Evolutionary conservation across 768 basidiomycete genomes (phyloP), one percentile per base, ranked within the genome.

Genomic region (Suillus variegatus): DNA sequence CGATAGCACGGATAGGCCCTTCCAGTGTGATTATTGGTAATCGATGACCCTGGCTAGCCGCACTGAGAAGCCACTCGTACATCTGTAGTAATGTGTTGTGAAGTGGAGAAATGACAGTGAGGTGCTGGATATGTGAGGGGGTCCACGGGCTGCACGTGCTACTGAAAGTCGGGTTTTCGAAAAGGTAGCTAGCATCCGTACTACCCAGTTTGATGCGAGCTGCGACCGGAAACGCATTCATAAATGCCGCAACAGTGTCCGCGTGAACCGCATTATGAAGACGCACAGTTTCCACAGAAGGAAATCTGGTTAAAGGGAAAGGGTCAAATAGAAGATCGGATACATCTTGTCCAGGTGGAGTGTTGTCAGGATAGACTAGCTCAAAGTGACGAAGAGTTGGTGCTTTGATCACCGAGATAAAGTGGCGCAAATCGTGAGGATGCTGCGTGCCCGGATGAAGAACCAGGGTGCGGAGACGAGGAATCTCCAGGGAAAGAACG

Each of bases 391-490:
- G 36, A 36, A 60, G 47, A 43, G 61, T 38, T 41, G 60, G 47
- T 22, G 61, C 60, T 62, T 55, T 63, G 61, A 62, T 66, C 63
- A 61, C 25, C 41, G 58, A 58, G 65, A 68, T 65, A 66, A 28
- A 52, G 51, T 38, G 47, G 52, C 67, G 56, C 46, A 64, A 60
- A 43, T 56, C 62, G 22, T 36, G n/a, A 56, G 41, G 36, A 28
- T n/a, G 22, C 52, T 70, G 67, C 65, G 70, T 38, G 61, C 22
- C 52, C 67, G 68, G 63, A 46, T 55, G 54, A 47, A 32, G 56
- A 18, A 66, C 52, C 43, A 64, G 46, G 28, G 49, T 62, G 57
- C 46, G 71, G 64, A 65, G 60, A 32, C 62, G 38, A 58, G 41
- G 49, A 52, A 56, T 22, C 35, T 61, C 55, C 44, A 61, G 41